phyloP scores from a whole-genome alignment of 805 yeast genomes.

The Yarrowia sp. region DNA sequence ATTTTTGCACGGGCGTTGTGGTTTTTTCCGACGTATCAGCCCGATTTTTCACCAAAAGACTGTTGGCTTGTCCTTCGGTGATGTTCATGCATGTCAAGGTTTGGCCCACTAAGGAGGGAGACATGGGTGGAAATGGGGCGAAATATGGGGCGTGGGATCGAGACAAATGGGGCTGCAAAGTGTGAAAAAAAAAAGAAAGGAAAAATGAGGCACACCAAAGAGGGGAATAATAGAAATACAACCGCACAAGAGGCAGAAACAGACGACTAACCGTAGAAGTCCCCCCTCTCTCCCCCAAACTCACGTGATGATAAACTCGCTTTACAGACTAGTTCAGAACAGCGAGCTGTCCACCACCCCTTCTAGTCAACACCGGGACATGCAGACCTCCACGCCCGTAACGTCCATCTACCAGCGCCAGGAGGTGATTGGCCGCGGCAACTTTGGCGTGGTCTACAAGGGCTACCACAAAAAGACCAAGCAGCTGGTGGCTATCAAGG shows the following conservation, averaged over 20 bases:
- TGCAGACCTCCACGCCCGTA: slow-evolving; percentile 42
- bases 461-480: slow-evolving; percentile 66
- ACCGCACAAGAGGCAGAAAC: not conserved
- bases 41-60: not conserved
- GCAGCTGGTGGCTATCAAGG: slow-evolving; percentile 89
- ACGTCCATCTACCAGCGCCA: slow-evolving; percentile 69
- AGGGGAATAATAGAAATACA: no score
- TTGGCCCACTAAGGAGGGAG: slow-evolving; percentile 32
- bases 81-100: slow-evolving; percentile 36
- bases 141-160: not conserved
- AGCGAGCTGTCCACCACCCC: slow-evolving; percentile 18
- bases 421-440: slow-evolving; percentile 94
- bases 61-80: slow-evolving; percentile 13
- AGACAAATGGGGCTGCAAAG: no score
- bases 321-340: slow-evolving; percentile 24
- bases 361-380: slow-evolving; percentile 21
- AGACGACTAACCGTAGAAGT: not conserved
- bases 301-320: slow-evolving; percentile 38
- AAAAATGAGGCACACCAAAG: slow-evolving; percentile 1
- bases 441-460: slow-evolving; percentile 95
- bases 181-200: not conserved
- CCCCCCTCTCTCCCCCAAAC: slow-evolving; percentile 2
- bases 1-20: not conserved
- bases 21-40: not conserved
- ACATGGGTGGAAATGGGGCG: slow-evolving; percentile 36